Conservation (phyloP, 805 yeast genomes). For the Zygoascus ofunaensis region DNA sequence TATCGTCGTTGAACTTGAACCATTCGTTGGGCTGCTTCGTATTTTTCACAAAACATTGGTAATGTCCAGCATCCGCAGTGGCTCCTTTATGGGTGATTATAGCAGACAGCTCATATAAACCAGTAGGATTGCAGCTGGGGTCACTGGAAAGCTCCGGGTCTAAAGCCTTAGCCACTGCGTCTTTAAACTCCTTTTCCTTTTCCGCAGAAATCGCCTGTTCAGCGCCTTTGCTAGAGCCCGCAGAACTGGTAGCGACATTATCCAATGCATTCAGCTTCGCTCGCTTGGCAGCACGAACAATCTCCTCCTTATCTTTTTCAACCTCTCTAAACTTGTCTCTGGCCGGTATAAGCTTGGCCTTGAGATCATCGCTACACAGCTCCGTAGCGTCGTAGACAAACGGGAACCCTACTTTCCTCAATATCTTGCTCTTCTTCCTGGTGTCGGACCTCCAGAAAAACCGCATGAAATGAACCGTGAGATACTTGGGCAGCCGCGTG, state of each 20-base stretch:
- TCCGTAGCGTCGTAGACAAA: constrained; percentile 74
- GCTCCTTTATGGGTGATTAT: constrained; percentile 92
- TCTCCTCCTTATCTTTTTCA: constrained; percentile 65
- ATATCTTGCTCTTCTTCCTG: constrained; percentile 80
- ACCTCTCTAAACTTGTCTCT: constrained; percentile 72
- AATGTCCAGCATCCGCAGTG: constrained; percentile 95
- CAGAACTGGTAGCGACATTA: constrained; percentile 15
- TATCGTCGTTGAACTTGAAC: constrained; percentile 95
- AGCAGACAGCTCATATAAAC: constrained; percentile 74
- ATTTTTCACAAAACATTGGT: constrained; percentile 81
- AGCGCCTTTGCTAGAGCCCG: constrained; percentile 26
- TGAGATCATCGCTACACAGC: constrained; percentile 70
- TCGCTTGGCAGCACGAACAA: constrained; percentile 64
- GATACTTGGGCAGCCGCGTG: constrained; percentile 72
- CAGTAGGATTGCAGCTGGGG: constrained; percentile 71
- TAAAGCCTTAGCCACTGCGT: constrained; percentile 23
- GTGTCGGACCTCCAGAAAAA: constrained; percentile 95
- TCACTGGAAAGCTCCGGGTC: constrained; percentile 37
- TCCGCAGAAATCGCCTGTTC: constrained; percentile 17
- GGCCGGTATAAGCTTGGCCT: constrained; percentile 51
- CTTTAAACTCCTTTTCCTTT: constrained; percentile 20
- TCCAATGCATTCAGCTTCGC: constrained; percentile 33
- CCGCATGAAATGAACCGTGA: constrained; percentile 87
- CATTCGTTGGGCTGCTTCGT: constrained; percentile 55
- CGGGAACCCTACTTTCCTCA: constrained; percentile 92